Evolutionary conservation across 2,329 filamentous ascomycete genomes (phyloP).

Genomic region (Annulohypoxylon truncatum): DNA sequence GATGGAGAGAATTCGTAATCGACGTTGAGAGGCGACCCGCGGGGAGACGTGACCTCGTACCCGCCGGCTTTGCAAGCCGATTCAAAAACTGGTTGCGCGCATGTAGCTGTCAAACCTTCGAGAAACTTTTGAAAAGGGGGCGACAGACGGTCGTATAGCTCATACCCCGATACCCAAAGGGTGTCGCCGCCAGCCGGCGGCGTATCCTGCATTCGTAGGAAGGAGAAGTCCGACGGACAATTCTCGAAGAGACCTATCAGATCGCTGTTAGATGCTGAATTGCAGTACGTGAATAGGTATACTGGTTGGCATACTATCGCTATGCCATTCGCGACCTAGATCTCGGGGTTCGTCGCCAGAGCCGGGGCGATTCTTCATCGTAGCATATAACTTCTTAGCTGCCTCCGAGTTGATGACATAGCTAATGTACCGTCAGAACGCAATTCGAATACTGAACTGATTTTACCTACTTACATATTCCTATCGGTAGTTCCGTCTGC

Average conservation of each 20-base stretch:
- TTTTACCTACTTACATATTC: conserved; percentile 49
- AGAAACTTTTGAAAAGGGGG: conserved; percentile 59
- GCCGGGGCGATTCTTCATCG: conserved; percentile 49
- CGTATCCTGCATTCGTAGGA: conserved; percentile 49
- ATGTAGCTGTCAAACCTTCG: conserved; percentile 59
- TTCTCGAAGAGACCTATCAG: conserved; percentile 47
- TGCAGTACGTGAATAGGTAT: no score
- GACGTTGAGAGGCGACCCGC: conserved; percentile 64
- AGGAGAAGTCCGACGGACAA: conserved; percentile 50
- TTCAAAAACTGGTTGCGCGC: conserved; percentile 54
- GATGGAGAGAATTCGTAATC: conserved; percentile 60
- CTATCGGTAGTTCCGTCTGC: conserved; percentile 52
- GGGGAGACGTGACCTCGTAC: conserved; percentile 57
- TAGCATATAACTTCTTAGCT: conserved; percentile 52
- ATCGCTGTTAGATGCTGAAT: background rate
- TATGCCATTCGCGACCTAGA: conserved; percentile 52
- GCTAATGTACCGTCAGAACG: conserved; percentile 36
- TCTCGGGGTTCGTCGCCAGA: conserved; percentile 48
- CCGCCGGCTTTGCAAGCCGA: conserved; percentile 51
- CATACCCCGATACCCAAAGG: conserved; percentile 57
- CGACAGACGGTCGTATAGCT: conserved; percentile 60
- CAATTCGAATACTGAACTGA: background rate
- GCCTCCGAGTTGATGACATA: conserved; percentile 54
- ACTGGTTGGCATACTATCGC: conserved; percentile 46
- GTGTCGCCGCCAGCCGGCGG: conserved; percentile 53